Conservation (phyloP, 352 stramenopile genomes). For the Globisporangium nodosum region DNA sequence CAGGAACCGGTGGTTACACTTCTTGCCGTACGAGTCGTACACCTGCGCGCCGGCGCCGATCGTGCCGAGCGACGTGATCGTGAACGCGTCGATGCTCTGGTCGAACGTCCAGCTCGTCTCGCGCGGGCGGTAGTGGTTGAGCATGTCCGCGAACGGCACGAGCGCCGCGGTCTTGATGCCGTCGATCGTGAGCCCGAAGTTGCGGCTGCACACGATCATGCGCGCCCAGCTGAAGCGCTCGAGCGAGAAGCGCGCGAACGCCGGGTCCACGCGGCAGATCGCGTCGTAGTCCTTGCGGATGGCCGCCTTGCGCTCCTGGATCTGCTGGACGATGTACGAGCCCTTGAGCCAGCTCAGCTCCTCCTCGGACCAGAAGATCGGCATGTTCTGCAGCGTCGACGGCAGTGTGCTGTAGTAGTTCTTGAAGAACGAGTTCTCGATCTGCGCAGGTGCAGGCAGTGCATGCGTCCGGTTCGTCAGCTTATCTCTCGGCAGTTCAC, state of each 20-base stretch:
- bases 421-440: slow-evolving; percentile 79
- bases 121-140: slow-evolving; percentile 98
- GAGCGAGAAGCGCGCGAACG: slow-evolving; percentile 92
- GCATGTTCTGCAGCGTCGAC: slow-evolving; percentile 95
- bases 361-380: slow-evolving; percentile 98
- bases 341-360: slow-evolving; percentile 90
- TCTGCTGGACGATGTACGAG: slow-evolving; percentile 91
- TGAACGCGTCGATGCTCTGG: slow-evolving; percentile 79
- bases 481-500: no score
- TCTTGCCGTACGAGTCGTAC: slow-evolving; percentile 99
- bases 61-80: slow-evolving; percentile 83
- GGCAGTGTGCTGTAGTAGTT: slow-evolving; percentile 98
- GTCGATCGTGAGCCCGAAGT: slow-evolving; percentile 98
- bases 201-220: slow-evolving; percentile 98
- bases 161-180: slow-evolving; percentile 96
- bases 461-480: not conserved
- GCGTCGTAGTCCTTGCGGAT: slow-evolving; percentile 97
- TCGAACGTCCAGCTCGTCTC: slow-evolving; percentile 96
- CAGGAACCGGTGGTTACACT: slow-evolving; percentile 99
- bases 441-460: slow-evolving; percentile 11
- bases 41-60: slow-evolving; percentile 89
- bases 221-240: slow-evolving; percentile 98
- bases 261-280: slow-evolving; percentile 91
- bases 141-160: slow-evolving; percentile 99
- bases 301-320: slow-evolving; percentile 93